phyloP scores from a whole-genome alignment of 495 filamentous ascomycete species.

The Podospora appendiculata region DNA sequence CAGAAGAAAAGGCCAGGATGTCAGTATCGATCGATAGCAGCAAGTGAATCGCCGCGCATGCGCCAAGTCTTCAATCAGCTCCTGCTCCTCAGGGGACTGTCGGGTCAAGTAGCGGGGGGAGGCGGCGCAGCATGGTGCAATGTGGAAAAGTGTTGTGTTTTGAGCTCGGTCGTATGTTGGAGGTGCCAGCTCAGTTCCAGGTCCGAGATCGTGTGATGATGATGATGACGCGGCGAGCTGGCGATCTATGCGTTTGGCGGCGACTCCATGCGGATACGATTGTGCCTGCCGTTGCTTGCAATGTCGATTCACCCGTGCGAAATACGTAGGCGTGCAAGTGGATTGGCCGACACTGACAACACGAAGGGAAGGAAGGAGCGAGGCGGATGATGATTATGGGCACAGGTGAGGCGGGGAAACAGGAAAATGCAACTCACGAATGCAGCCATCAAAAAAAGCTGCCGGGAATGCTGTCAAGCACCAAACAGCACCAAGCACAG shows the following conservation, averaged over 20 bases:
- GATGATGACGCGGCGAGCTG: no score
- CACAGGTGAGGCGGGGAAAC: conserved; percentile 3
- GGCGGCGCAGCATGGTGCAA: conserved; percentile 2
- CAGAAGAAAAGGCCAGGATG: conserved; percentile 10
- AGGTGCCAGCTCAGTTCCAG: neutral
- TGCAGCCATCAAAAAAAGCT: conserved; percentile 36
- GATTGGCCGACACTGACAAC: neutral
- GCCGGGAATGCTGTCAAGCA: neutral
- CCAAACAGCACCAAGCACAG: no score
- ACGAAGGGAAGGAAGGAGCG: neutral
- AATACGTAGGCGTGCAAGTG: no score
- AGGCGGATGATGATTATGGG: neutral
- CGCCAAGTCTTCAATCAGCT: neutral
- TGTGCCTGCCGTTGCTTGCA: neutral
- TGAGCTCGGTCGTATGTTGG: neutral
- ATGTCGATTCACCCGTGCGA: neutral
- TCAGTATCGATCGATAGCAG: conserved; percentile 9
- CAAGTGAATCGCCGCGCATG: neutral
- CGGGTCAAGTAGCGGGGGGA: neutral
- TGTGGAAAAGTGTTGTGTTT: neutral
- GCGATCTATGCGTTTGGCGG: no score
- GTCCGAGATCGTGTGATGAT: neutral
- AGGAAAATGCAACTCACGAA: conserved; percentile 30
- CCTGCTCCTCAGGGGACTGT: conserved; percentile 2
- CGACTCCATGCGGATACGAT: neutral